Evolutionary conservation across 2,329 filamentous ascomycete species (phyloP).

Genomic region (Botrytis squamosa): DNA sequence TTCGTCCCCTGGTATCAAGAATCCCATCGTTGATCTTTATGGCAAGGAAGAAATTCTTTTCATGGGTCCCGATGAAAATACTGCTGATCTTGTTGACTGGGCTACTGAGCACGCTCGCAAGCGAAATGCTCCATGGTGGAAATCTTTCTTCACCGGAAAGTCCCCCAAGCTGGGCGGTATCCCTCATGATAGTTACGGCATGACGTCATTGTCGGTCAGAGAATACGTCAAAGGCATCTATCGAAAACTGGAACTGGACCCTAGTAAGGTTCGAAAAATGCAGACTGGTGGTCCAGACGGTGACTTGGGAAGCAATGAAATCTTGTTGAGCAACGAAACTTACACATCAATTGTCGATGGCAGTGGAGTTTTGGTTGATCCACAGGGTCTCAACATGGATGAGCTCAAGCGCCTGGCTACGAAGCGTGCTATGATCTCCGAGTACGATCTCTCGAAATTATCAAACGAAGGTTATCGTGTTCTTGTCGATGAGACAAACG

Average conservation of each 20-base stretch:
- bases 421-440: conserved; percentile 81
- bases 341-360: conserved; percentile 96
- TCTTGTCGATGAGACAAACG: conserved; percentile 84
- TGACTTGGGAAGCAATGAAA: conserved; percentile 96
- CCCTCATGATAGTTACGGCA: conserved; percentile 92
- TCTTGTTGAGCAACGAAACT: conserved; percentile 91
- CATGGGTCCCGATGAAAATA: conserved; percentile 99
- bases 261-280: conserved; percentile 82
- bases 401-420: conserved; percentile 85
- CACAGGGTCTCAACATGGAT: conserved; percentile 78
- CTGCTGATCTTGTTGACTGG: conserved; percentile 95
- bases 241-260: conserved; percentile 89
- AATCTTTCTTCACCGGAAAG: conserved; percentile 99
- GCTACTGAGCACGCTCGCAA: conserved; percentile 90
- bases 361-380: conserved; percentile 90
- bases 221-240: conserved; percentile 97
- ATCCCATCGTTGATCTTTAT: conserved; percentile 93
- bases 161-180: conserved; percentile 94
- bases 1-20: conserved; percentile 94
- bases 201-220: conserved; percentile 95
- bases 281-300: conserved; percentile 97
- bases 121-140: conserved; percentile 96
- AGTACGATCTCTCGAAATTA: conserved; percentile 83
- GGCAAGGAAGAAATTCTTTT: conserved; percentile 96
- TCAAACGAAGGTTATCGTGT: conserved; percentile 88